Evolutionary conservation across 441 rosid genomes (phyloP).

Genomic region (Corymbia calophylla): DNA sequence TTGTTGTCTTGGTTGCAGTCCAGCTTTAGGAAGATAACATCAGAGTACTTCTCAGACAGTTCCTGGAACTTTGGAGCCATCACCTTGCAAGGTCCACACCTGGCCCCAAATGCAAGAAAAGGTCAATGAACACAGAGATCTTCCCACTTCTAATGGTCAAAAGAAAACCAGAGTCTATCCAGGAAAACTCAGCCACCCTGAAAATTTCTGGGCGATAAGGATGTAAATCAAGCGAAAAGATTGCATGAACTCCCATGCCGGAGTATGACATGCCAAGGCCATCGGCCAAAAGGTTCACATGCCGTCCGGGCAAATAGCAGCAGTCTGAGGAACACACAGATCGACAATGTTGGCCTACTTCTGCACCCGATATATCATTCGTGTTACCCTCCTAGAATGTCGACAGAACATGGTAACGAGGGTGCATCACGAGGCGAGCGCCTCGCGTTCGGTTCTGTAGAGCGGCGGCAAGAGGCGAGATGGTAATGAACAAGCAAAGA

Average conservation of each 20-base stretch:
- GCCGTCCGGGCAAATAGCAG: background rate
- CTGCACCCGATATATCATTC: background rate
- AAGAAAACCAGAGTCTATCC: background rate
- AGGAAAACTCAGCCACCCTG: background rate
- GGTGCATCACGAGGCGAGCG: background rate
- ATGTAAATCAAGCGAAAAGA: background rate
- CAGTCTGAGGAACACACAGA: background rate
- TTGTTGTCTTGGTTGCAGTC: constrained; percentile 88
- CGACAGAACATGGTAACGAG: background rate
- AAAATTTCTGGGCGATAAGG: accelerated
- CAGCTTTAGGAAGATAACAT: constrained; percentile 84
- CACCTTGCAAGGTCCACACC: constrained; percentile 96
- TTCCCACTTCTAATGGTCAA: background rate
- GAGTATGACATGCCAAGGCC: background rate
- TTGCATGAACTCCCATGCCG: background rate
- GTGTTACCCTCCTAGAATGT: background rate
- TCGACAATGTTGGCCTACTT: background rate
- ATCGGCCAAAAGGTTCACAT: background rate
- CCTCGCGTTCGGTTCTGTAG: background rate
- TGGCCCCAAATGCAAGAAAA: constrained; percentile 1
- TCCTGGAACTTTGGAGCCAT: constrained; percentile 75
- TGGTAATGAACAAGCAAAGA: background rate
- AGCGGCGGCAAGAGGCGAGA: background rate
- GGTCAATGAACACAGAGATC: background rate
- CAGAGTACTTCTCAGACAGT: constrained; percentile 60